Percentiles rank a stretch among this genome's conserved stretches.
Evolutionary conservation across 306 rosid species (phyloP).

Genomic region (Corylus americana): DNA sequence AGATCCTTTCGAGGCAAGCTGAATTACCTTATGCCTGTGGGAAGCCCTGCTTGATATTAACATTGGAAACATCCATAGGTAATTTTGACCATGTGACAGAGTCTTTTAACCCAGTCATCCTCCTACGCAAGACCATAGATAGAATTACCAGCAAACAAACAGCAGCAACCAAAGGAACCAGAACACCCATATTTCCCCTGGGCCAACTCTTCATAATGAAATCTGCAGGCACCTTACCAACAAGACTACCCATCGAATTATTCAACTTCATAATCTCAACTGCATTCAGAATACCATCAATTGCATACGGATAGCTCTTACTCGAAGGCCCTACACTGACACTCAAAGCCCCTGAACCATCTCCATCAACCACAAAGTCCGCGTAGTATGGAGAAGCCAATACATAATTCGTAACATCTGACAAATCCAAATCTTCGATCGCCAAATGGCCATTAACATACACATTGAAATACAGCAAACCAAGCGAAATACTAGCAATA

Average conservation of each 20-base stretch:
- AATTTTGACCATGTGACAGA: slow-evolving; percentile 43
- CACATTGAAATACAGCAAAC: slow-evolving; percentile 75
- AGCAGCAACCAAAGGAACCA: slow-evolving; percentile 41
- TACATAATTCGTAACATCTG: slow-evolving; percentile 33
- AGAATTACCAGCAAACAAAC: slow-evolving; percentile 35
- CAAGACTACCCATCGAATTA: slow-evolving; percentile 49
- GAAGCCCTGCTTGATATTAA: slow-evolving; percentile 12
- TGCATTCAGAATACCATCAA: slow-evolving; percentile 51
- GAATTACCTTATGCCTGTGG: background rate
- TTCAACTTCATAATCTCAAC: slow-evolving; percentile 58
- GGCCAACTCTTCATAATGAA: slow-evolving; percentile 40
- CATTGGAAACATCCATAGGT: slow-evolving; percentile 32
- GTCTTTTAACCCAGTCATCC: slow-evolving; percentile 27
- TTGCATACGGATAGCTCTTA: slow-evolving; percentile 43
- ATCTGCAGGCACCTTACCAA: slow-evolving; percentile 33
- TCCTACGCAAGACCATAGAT: slow-evolving; percentile 31
- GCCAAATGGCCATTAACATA: slow-evolving; percentile 74
- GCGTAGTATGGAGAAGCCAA: slow-evolving; percentile 73
- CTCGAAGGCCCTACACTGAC: slow-evolving; percentile 66
- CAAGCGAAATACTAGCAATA: slow-evolving; percentile 73
- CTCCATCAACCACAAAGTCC: slow-evolving; percentile 72
- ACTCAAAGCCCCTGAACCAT: slow-evolving; percentile 33
- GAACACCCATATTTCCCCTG: slow-evolving; percentile 7
- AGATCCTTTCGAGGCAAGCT: background rate
- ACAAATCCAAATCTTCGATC: slow-evolving; percentile 62